Conservation (phyloP, 495 filamentous ascomycete genomes). For the Letharia columbiana region DNA sequence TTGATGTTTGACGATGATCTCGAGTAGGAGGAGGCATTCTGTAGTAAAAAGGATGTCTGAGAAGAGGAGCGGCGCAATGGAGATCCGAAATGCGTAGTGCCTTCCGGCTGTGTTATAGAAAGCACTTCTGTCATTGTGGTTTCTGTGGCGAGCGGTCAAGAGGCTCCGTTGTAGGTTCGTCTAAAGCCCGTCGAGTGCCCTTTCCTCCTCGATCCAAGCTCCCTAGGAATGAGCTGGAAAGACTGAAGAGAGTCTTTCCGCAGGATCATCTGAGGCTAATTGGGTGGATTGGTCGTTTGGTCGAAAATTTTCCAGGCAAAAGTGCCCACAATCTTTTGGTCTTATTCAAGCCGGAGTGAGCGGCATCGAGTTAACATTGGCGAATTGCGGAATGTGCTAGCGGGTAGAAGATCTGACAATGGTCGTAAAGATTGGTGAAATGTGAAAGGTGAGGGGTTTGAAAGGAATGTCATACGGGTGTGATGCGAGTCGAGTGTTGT, state of each 20-base stretch:
- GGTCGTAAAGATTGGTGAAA: background rate
- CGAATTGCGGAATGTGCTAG: background rate
- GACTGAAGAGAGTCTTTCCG: slow-evolving; percentile 11
- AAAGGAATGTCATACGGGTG: background rate
- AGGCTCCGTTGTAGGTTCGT: background rate
- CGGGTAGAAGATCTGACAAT: background rate
- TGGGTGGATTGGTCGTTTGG: background rate
- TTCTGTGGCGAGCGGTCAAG: background rate
- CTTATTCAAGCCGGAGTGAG: background rate
- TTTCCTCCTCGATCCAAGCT: slow-evolving; percentile 18
- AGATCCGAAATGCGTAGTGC: slow-evolving; percentile 36
- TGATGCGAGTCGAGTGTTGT: background rate
- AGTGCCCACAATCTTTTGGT: background rate
- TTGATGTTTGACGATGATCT: slow-evolving; percentile 32
- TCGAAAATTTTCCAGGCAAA: background rate
- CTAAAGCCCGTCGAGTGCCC: background rate
- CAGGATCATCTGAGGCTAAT: slow-evolving; percentile 19
- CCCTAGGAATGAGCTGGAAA: slow-evolving; percentile 11
- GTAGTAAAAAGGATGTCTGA: slow-evolving; percentile 38
- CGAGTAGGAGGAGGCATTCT: slow-evolving; percentile 28
- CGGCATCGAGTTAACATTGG: background rate
- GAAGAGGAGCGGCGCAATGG: slow-evolving; percentile 36
- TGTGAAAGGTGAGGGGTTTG: background rate
- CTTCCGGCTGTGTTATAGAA: slow-evolving; percentile 30
- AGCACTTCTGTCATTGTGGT: slow-evolving; percentile 41